Evolutionary conservation across 2,329 filamentous ascomycete species (phyloP).

Genomic region (Bipolaris bicolor): DNA sequence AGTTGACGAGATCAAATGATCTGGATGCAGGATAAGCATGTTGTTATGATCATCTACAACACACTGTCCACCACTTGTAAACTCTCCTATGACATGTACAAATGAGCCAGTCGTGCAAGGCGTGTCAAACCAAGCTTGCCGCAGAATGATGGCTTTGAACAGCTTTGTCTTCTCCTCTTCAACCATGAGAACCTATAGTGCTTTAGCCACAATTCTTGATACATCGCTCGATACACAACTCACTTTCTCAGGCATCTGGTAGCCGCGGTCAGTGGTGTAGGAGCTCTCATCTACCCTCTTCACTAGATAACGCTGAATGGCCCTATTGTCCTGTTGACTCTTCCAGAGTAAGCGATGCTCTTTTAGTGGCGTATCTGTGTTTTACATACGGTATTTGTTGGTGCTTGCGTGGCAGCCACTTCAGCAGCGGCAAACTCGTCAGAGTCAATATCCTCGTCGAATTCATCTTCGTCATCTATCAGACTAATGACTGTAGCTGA

Average conservation of each 20-base stretch:
- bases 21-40: conserved; percentile 89
- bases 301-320: conserved; percentile 87
- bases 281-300: conserved; percentile 73
- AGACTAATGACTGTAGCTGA: conserved; percentile 33
- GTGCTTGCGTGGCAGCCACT: conserved; percentile 73
- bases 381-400: conserved; percentile 60
- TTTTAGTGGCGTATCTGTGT: conserved; percentile 20
- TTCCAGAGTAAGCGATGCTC: conserved; percentile 66
- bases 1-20: conserved; percentile 93
- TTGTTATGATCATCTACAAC: conserved; percentile 81
- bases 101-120: conserved; percentile 75
- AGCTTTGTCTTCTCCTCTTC: conserved; percentile 74
- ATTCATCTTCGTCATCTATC: conserved; percentile 60
- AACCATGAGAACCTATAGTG: conserved; percentile 75
- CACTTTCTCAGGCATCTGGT: conserved; percentile 74
- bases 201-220: conserved; percentile 24
- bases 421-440: conserved; percentile 72
- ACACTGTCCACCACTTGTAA: conserved; percentile 72
- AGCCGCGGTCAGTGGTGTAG: conserved; percentile 69
- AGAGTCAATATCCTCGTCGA: conserved; percentile 74
- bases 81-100: conserved; percentile 85
- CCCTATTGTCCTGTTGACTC: conserved; percentile 72
- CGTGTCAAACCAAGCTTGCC: conserved; percentile 87
- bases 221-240: not conserved
- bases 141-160: conserved; percentile 73